Percentiles rank a stretch among this genome's conserved stretches.
phyloP scores from a whole-genome alignment of 108 stramenopile species.

The Phaeodactylum tricornutum region DNA sequence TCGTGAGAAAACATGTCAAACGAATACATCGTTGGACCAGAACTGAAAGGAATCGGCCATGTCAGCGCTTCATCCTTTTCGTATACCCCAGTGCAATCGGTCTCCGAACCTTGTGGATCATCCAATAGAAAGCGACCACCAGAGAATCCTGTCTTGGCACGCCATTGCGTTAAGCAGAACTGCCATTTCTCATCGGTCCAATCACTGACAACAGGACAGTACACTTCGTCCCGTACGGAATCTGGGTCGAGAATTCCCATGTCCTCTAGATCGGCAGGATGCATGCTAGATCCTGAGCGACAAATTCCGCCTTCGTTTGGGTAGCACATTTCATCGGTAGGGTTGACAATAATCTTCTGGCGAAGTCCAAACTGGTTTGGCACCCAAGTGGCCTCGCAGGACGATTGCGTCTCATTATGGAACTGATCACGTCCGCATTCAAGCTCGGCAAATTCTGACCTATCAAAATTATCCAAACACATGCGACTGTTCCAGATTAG shows the following conservation, averaged over 20 bases:
- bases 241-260: constrained; percentile 3
- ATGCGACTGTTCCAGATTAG: constrained; percentile 23
- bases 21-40: constrained; percentile 26
- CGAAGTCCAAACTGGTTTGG: constrained; percentile 15
- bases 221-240: constrained; percentile 3
- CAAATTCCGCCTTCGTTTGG: constrained; percentile 34
- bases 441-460: constrained; percentile 11
- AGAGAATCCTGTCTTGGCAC: constrained; percentile 14
- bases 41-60: constrained; percentile 16
- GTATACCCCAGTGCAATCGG: constrained; percentile 21
- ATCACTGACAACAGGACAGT: constrained; percentile 23
- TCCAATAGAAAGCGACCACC: constrained; percentile 18
- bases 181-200: constrained; percentile 27
- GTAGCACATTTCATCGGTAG: constrained; percentile 9
- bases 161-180: constrained; percentile 30
- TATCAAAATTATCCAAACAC: constrained; percentile 27
- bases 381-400: constrained; percentile 24
- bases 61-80: constrained; percentile 16
- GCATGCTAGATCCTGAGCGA: constrained; percentile 21
- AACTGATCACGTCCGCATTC: constrained; percentile 28
- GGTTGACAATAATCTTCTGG: constrained; percentile 9
- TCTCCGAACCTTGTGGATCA: constrained; percentile 14
- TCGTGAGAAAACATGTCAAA: constrained; percentile 20
- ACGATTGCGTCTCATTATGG: constrained; percentile 7
- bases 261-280: constrained; percentile 6